Evolutionary conservation across 352 stramenopile species (phyloP), one percentile per base, ranked within the genome.

Genomic region (Blastocystis sp.): DNA sequence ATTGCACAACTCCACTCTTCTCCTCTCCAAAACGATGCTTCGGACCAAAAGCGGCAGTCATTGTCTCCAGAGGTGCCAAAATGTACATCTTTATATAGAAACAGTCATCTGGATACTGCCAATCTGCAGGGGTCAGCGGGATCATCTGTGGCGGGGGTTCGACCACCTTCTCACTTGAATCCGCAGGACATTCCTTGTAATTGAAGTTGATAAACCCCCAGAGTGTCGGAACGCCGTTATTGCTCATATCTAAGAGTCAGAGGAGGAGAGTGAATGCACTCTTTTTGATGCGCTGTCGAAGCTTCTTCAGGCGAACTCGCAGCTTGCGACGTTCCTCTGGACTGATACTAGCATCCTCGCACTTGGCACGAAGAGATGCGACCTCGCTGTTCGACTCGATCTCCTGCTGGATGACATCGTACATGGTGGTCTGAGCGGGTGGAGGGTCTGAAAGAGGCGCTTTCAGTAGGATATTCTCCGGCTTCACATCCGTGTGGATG

Each of bases 401-500:
- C 11, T 61, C 69, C 23, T 64, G 34, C 62, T 91, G 89, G 8
- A 76, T 54, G 23, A 87, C 41, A n/a, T 90, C 77, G 54, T 76
- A 80, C 34, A 80, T 62, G 18, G 64, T 90, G 37, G 75, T 80
- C 9, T n/a, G 26, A 4, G 43, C 37, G 26, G 70, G 41, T 4
- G 70, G 70, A 11, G 70, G 70, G 26, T 80, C 70, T 4, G 18
- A 5, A 34, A 80, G 50, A 5, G 76, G 76, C 50, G 29, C 29
- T 37, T 55, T 45, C 50, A 99, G 91, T 59, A 99, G 90, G 29
- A 99, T 95, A 91, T 99, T 99, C 91, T 99, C 97, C 0, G 97
- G 97, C 90, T 99, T 99, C 2, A 99, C 91, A 93, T 99, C 97
- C 5, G 97, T 99, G 93, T 99, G 97, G 91, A 99, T 99, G 90